A percentile compares a stretch with the other conserved stretches of the same genome.
phyloP scores from a whole-genome alignment of 106 monocot genomes.

The Iris macrosiphon region DNA sequence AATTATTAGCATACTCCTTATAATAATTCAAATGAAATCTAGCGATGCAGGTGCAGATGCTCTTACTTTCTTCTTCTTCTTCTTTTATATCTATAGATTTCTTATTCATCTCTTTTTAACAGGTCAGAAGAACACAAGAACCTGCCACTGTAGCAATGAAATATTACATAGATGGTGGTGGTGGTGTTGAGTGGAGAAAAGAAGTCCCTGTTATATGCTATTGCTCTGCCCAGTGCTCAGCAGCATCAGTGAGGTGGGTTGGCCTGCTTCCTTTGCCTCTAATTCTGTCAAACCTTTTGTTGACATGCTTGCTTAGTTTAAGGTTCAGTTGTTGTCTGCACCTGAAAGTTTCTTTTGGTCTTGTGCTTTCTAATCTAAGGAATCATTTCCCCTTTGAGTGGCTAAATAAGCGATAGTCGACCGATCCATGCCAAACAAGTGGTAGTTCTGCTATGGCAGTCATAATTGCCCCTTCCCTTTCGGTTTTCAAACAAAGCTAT shows the following conservation, averaged over 20 bases:
- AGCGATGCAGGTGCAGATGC: no score
- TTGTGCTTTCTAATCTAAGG: constrained; percentile 14
- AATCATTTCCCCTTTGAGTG: constrained; percentile 12
- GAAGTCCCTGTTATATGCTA: constrained; percentile 10
- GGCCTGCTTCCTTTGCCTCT: constrained; percentile 19
- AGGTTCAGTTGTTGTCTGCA: constrained; percentile 35
- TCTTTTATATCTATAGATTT: no score
- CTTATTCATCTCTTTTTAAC: no score
- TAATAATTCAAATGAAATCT: no score
- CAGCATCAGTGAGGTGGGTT: constrained; percentile 26
- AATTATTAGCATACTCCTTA: no score
- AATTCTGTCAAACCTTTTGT: constrained; percentile 30
- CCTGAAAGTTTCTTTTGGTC: constrained; percentile 10
- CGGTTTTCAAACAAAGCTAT: not conserved
- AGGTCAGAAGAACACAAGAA: no score
- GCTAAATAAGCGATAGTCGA: not conserved
- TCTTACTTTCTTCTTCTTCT: no score
- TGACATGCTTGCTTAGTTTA: constrained; percentile 39
- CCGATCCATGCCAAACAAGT: not conserved
- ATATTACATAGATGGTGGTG: no score
- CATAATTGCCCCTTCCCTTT: not conserved
- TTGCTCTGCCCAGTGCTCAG: no score
- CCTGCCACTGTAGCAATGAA: no score
- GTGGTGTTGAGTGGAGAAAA: constrained; percentile 10
- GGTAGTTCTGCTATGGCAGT: constrained; percentile 3